Evolutionary conservation across 1,139 yeast species (phyloP).

Genomic region (Geotrichum reessii): DNA sequence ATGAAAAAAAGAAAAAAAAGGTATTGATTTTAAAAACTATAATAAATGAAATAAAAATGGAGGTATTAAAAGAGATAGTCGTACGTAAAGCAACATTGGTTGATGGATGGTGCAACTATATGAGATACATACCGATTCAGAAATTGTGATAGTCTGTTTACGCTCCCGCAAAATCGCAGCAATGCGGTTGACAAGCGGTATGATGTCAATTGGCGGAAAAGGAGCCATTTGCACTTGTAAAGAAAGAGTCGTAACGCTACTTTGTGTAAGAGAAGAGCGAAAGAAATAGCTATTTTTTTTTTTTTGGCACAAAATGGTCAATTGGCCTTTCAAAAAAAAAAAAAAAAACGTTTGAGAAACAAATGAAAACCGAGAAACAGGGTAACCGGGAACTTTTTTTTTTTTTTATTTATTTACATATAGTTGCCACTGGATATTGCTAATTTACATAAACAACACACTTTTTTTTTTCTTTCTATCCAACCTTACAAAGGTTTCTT

Average conservation of each 20-base stretch:
- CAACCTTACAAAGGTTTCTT: not conserved
- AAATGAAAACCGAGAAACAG: not conserved
- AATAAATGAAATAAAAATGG: too few relatives aligned
- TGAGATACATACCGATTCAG: conserved; percentile 61
- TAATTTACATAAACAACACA: not conserved
- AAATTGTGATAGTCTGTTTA: conserved; percentile 63
- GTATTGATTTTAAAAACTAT: not conserved
- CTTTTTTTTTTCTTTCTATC: not conserved
- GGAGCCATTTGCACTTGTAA: conserved; percentile 1
- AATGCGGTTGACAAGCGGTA: conserved; percentile 48
- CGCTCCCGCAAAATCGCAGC: conserved; percentile 50
- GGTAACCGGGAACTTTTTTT: not conserved
- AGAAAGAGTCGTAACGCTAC: too few relatives aligned
- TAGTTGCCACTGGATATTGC: not conserved
- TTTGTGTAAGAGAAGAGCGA: too few relatives aligned
- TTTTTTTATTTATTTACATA: too few relatives aligned
- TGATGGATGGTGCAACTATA: too few relatives aligned
- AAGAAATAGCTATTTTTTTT: not conserved
- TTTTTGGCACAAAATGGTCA: too few relatives aligned
- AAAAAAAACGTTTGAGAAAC: too few relatives aligned
- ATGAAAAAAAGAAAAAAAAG: not conserved
- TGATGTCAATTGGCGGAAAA: conserved; percentile 59
- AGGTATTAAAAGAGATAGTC: too few relatives aligned
- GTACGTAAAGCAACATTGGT: too few relatives aligned
- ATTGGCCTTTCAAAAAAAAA: too few relatives aligned